Evolutionary conservation across 2,329 filamentous ascomycete genomes (phyloP).

Genomic region (Neofusicoccum ribis): DNA sequence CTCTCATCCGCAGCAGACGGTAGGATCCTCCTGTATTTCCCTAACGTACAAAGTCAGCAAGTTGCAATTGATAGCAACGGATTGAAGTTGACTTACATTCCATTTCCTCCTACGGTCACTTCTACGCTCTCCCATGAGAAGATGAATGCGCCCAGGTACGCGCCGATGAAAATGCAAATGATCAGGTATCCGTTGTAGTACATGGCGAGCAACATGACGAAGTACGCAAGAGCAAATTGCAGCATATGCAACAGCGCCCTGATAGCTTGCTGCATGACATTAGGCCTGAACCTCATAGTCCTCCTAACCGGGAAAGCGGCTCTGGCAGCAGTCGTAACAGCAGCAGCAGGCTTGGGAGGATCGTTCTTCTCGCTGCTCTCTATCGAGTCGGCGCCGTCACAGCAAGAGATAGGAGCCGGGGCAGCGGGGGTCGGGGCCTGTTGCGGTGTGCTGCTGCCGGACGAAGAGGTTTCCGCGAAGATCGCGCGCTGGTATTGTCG

Average conservation of each 20-base stretch:
- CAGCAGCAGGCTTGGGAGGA: background rate
- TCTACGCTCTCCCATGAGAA: constrained; percentile 66
- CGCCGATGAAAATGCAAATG: constrained; percentile 76
- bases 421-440: background rate
- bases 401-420: background rate
- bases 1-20: constrained; percentile 13
- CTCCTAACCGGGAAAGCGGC: background rate
- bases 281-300: constrained; percentile 50
- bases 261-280: constrained; percentile 63
- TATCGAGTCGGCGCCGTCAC: background rate
- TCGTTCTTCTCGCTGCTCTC: constrained; percentile 3
- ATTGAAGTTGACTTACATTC: background rate
- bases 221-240: constrained; percentile 75
- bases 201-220: constrained; percentile 73
- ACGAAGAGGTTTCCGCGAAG: constrained; percentile 16
- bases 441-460: background rate
- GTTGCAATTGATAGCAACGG: background rate
- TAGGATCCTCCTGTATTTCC: constrained; percentile 8
- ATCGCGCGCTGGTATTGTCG: constrained; percentile 47
- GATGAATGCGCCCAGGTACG: constrained; percentile 69
- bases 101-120: background rate
- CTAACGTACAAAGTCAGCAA: background rate
- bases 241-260: constrained; percentile 68
- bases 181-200: constrained; percentile 73
- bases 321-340: background rate